Evolutionary conservation across 2,329 filamentous ascomycete genomes (phyloP).

Genomic region (Cadophora malorum): DNA sequence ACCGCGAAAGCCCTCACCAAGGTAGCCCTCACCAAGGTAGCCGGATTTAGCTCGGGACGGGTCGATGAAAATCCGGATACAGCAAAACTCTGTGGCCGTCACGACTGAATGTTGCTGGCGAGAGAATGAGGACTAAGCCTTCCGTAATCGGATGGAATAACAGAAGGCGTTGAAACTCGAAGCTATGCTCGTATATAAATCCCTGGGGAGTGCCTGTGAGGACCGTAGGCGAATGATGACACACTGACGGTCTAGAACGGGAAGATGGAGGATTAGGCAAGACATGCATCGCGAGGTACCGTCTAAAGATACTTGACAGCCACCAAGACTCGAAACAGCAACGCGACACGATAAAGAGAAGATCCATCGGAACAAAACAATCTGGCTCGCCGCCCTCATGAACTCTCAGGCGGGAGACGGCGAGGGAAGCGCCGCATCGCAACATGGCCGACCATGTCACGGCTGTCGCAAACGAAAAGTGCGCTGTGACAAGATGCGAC

Average conservation of each 20-base stretch:
- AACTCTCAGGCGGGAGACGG: conserved; percentile 14
- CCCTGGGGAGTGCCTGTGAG: neutral
- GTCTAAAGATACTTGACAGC: neutral
- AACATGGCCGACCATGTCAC: conserved; percentile 29
- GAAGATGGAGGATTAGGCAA: neutral
- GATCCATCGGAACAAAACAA: neutral
- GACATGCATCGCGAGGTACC: neutral
- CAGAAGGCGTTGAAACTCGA: neutral
- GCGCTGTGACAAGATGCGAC: conserved; percentile 74
- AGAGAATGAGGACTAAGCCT: conserved; percentile 7
- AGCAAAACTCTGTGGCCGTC: neutral
- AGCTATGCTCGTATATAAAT: conserved; percentile 1
- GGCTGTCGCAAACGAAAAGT: conserved; percentile 59
- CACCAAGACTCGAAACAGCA: neutral
- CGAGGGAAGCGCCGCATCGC: conserved; percentile 14
- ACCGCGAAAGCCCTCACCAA: neutral
- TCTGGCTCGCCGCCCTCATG: conserved; percentile 5
- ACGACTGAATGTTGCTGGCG: neutral
- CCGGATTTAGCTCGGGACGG: conserved; percentile 9
- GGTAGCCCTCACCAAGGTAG: neutral
- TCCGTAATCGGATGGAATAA: conserved; percentile 7
- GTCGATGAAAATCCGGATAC: neutral
- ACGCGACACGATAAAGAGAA: neutral
- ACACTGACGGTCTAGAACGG: conserved; percentile 7
- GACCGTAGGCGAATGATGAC: conserved; percentile 3